A percentile compares a stretch with the other conserved stretches of the same genome.
phyloP scores from a whole-genome alignment of 2,329 filamentous ascomycete genomes.

The Blumeria hordei region DNA sequence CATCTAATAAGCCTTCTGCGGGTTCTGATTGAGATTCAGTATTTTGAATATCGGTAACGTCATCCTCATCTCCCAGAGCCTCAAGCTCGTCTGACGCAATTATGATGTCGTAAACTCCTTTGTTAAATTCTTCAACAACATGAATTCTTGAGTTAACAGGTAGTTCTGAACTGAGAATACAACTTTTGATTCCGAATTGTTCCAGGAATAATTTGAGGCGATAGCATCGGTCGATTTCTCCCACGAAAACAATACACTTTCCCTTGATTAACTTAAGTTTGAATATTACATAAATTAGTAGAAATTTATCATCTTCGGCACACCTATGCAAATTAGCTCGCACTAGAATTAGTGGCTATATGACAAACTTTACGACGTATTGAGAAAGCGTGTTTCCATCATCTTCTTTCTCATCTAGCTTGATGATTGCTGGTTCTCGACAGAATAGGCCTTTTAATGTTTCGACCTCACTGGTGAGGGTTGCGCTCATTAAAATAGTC shows the following conservation, averaged over 20 bases:
- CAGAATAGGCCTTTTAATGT: constrained; percentile 69
- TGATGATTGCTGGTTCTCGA: constrained; percentile 51
- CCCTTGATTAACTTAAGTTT: constrained; percentile 85
- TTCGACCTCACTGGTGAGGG: constrained; percentile 68
- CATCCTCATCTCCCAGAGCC: constrained; percentile 40
- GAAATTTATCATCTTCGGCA: constrained; percentile 91
- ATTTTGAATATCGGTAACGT: constrained; percentile 14
- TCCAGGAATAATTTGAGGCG: constrained; percentile 85
- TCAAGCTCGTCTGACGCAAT: constrained; percentile 89
- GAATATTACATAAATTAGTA: constrained; percentile 82
- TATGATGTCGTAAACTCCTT: constrained; percentile 89
- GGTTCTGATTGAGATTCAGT: constrained; percentile 4
- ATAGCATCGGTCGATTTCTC: constrained; percentile 74
- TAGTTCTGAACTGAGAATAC: constrained; percentile 80
- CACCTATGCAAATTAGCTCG: constrained; percentile 26
- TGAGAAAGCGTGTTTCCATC: constrained; percentile 59
- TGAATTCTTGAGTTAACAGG: constrained; percentile 84
- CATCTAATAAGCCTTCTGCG: constrained; percentile 13
- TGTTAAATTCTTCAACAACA: constrained; percentile 93
- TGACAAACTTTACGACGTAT: constrained; percentile 51
- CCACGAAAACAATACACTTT: constrained; percentile 68
- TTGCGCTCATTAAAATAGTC: constrained; percentile 83
- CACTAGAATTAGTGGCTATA: neutral
- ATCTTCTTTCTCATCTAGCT: constrained; percentile 61
- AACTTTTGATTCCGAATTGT: constrained; percentile 86